These are phyloP conservation scores for Boletus pseudopeckii DNA, from an alignment of 768 basidiomycete species.

Conservation along the genomic window DNA sequence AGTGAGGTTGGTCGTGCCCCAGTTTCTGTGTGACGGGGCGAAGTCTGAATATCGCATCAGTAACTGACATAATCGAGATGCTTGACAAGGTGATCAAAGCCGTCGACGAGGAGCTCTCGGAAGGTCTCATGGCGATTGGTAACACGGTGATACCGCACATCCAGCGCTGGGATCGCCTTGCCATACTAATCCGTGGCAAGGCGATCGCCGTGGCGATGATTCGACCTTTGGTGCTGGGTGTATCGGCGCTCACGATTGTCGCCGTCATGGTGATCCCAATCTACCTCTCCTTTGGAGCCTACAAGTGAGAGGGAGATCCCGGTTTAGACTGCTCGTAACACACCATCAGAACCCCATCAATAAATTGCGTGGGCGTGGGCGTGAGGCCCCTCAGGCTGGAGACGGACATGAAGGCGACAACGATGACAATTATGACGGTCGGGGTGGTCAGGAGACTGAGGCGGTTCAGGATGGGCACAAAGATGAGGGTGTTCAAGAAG, in stretches of 20 bases:
- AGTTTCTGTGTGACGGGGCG: not conserved
- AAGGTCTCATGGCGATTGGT: constrained; percentile 10
- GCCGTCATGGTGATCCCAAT: not conserved
- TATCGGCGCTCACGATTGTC: not conserved
- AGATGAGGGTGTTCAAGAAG: no score
- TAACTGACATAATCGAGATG: not conserved
- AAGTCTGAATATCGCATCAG: not conserved
- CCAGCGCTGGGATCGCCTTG: constrained; percentile 10
- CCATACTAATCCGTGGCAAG: not conserved
- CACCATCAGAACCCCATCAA: no score
- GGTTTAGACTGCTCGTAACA: no score
- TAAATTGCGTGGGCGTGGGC: no score
- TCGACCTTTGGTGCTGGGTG: not conserved
- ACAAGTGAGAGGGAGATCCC: not conserved
- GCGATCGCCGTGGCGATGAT: not conserved
- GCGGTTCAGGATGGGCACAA: no score
- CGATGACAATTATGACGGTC: no score
- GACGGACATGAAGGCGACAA: no score
- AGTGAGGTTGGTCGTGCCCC: not conserved
- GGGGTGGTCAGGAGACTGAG: no score
- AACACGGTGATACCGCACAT: constrained; percentile 8
- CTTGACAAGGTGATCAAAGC: not conserved
- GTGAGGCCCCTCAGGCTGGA: no score
- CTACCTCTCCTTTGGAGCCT: not conserved
- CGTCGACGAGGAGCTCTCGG: constrained; percentile 4